Evolutionary conservation across 345 rosid species (phyloP).

Genomic region (Eucalyptus sp.): DNA sequence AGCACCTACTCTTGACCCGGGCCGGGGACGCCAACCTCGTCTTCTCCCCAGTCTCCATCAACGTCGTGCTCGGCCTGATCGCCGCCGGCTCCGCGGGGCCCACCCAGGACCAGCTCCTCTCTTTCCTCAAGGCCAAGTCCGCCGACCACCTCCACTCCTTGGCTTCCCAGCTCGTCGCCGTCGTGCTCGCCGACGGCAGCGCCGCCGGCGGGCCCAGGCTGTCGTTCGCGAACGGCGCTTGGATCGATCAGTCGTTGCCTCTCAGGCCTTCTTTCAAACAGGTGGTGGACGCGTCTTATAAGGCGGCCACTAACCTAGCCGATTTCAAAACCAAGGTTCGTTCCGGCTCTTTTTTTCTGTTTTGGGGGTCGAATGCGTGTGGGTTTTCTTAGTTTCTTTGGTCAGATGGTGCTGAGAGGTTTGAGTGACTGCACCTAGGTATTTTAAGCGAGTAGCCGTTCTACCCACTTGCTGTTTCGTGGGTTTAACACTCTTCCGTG

Average conservation of each 20-base stretch:
- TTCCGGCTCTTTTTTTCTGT: not conserved
- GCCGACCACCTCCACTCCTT: not conserved
- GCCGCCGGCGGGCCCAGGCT: not conserved
- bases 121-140: slow-evolving; percentile 10
- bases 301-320: not conserved
- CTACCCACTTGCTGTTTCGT: too few species aligned
- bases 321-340: slow-evolving; percentile 8
- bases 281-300: not conserved
- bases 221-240: not conserved
- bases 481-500: too few species aligned
- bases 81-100: slow-evolving; percentile 1
- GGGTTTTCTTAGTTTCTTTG: not conserved
- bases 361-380: not conserved
- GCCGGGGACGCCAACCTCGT: not conserved
- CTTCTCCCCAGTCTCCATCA: slow-evolving; percentile 10
- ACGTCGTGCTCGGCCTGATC: slow-evolving; percentile 1
- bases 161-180: not conserved
- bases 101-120: slow-evolving; percentile 1
- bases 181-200: not conserved
- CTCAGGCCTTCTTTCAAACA: slow-evolving; percentile 1
- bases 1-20: not conserved
- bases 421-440: too few species aligned
- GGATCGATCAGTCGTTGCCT: not conserved
- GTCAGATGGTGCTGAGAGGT: too few species aligned
- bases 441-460: too few species aligned